Evolutionary conservation across 768 basidiomycete genomes (phyloP), one percentile per base, ranked within the genome.

Genomic region (Boletus sensibilis): DNA sequence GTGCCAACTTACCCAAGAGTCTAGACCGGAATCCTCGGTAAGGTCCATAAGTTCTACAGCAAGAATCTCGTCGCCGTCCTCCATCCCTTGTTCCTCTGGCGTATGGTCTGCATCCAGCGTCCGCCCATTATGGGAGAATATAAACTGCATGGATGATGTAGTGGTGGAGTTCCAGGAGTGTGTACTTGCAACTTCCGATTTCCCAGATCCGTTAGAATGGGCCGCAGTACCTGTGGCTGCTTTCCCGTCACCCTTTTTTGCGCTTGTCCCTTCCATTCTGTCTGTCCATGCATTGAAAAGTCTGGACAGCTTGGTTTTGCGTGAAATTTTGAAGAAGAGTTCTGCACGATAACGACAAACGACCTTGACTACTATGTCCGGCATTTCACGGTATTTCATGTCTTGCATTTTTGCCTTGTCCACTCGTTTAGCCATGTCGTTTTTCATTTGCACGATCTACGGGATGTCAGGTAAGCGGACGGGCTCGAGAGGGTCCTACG

Each of bases 11-110:
- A 87, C 88, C 80, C 82, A 81, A 61, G 82, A 79, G 58, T 89
- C 87, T 35, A 81, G 70, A 45, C 78, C 76, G 8, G 84, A 77
- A 33, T 82, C 82, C 51, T 88, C 85, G 8, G 92, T 94, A 63
- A 94, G 77, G 68, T 94, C 92, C 90, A 93, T 90, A 71, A 94
- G 73, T 74, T 94, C 92, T 20, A 94, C 87, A 14, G 92, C 92
- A 48, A 92, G 75, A 68, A 94, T 90, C 73, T 93, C 90, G 68
- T 94, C 92, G 6, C 86, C 86, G 62, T 92, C 89, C 64, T 94
- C 92, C 79, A 94, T 88, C 6, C 88, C 89, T 46, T 85, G 81
- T 63, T 94, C 91, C 68, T 94, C 92, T 23, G 91, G 88, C 11
- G 92, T 92, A 68, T 87, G 86, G 48, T 93, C 90, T 14, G 85